A percentile compares a stretch with the other conserved stretches of the same genome.
Evolutionary conservation across 2,329 filamentous ascomycete genomes (phyloP).

Genomic region (Hansfordia pulvinata): DNA sequence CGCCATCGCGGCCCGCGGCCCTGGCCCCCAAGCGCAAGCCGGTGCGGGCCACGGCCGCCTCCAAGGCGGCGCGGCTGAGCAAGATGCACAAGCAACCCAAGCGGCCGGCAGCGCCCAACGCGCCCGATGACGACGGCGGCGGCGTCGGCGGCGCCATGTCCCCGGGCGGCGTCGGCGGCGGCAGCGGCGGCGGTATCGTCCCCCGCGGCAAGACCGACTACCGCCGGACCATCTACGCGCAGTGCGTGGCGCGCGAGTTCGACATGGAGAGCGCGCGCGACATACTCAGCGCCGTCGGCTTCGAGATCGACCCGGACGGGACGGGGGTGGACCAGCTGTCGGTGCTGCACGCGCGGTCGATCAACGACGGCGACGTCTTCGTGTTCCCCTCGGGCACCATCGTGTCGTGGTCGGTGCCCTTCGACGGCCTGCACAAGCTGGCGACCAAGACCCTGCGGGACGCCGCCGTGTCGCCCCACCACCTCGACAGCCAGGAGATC

Average conservation of each 20-base stretch:
- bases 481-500: conserved; percentile 59
- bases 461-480: conserved; percentile 67
- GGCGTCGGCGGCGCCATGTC: too few relatives aligned
- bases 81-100: conserved; percentile 62
- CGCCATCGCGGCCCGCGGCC: too few relatives aligned
- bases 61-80: conserved; percentile 67
- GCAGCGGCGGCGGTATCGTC: conserved; percentile 9
- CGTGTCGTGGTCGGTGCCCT: conserved; percentile 79
- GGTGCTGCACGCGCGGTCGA: conserved; percentile 47
- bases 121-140: too few relatives aligned
- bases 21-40: conserved; percentile 31
- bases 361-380: conserved; percentile 73
- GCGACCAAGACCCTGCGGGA: conserved; percentile 60
- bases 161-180: too few relatives aligned
- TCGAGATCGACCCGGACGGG: conserved; percentile 46
- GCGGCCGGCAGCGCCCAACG: too few relatives aligned
- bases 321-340: conserved; percentile 47
- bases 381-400: conserved; percentile 91
- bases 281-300: conserved; percentile 43
- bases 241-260: conserved; percentile 50
- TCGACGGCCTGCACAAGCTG: conserved; percentile 55
- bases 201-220: conserved; percentile 24
- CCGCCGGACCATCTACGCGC: conserved; percentile 35
- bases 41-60: conserved; percentile 25
- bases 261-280: conserved; percentile 47